Evolutionary conservation across 169 alveolate genomes (phyloP), one percentile per base, ranked within the genome.

Genomic region (Theileria parva): DNA sequence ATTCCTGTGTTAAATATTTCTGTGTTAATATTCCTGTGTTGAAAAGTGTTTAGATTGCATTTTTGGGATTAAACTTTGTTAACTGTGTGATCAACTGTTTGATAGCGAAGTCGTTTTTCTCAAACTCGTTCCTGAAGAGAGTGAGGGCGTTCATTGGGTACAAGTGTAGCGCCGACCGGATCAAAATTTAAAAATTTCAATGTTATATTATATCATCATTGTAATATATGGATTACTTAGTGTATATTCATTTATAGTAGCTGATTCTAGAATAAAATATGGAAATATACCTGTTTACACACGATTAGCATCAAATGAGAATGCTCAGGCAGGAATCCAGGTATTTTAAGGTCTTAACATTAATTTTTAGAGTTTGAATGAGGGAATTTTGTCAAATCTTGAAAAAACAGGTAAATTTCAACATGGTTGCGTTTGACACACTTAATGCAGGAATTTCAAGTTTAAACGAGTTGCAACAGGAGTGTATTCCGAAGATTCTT

Each of bases 91-190:
- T 78, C n/a, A 85, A 85, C 75, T 81, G 81, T 21, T 51, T 85
- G 1, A 73, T 79, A 0, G 73, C 91, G 21, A 70, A 73, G 34
- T 77, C 37, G 51, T 53, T 85, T 66, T 77, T 85, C 39, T 66
- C 79, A 19, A 73, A 28, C 63, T 77, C 81, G 48, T 83, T 69
- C 81, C 81, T 78, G 80, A 78, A 64, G 68, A 78, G 71, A 53
- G 57, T 85, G 80, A 68, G 88, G 61, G 60, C 86, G 37, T 57
- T 44, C 85, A 78, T 85, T 3, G 87, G 87, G 87, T 85, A 85
- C 80, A 85, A 78, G 48, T 78, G 86, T 77, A 85, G 91, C 85
- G 91, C 91, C 15, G 91, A 85, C 74, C 86, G 91, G 55, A 85
- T 85, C 30, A 85, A 39, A 39, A 83, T 85, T 32, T 85, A 85